Evolutionary conservation across 345 rosid species (phyloP).

Genomic region (Salix suchowensis): DNA sequence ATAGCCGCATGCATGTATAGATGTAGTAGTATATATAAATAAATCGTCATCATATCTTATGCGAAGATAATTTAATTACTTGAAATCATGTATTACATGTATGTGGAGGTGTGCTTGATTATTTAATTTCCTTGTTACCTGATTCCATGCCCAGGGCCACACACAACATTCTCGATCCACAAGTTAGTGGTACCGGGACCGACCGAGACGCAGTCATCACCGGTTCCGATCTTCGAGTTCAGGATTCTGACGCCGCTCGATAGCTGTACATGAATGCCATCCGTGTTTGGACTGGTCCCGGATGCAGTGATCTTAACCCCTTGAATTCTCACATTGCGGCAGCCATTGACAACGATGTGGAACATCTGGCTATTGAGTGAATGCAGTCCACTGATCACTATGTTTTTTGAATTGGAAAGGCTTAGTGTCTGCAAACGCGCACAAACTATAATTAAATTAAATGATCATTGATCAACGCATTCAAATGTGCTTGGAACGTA

Average conservation of each 20-base stretch:
- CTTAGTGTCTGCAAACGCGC: constrained; percentile 34
- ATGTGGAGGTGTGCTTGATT: too few species aligned
- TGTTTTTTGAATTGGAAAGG: constrained; percentile 46
- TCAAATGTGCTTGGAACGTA: not conserved
- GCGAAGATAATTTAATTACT: too few species aligned
- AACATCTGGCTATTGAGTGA: constrained; percentile 59
- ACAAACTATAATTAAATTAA: not conserved
- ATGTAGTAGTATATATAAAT: too few species aligned
- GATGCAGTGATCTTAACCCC: constrained; percentile 46
- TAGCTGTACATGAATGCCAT: constrained; percentile 61
- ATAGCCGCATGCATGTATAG: too few species aligned
- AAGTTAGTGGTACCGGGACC: constrained; percentile 59
- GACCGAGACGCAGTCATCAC: constrained; percentile 66
- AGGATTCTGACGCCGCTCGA: constrained; percentile 48
- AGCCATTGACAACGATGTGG: constrained; percentile 53
- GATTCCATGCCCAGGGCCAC: constrained; percentile 61
- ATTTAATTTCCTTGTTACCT: not conserved
- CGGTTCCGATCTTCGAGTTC: constrained; percentile 41
- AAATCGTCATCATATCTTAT: too few species aligned
- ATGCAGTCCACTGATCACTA: constrained; percentile 41
- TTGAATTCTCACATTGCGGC: constrained; percentile 46
- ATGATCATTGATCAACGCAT: not conserved
- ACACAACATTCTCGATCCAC: constrained; percentile 45
- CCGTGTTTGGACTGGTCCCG: constrained; percentile 73
- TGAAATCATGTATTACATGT: not conserved